phyloP scores from a whole-genome alignment of 768 basidiomycete genomes.

The Pleurotus eryngii region DNA sequence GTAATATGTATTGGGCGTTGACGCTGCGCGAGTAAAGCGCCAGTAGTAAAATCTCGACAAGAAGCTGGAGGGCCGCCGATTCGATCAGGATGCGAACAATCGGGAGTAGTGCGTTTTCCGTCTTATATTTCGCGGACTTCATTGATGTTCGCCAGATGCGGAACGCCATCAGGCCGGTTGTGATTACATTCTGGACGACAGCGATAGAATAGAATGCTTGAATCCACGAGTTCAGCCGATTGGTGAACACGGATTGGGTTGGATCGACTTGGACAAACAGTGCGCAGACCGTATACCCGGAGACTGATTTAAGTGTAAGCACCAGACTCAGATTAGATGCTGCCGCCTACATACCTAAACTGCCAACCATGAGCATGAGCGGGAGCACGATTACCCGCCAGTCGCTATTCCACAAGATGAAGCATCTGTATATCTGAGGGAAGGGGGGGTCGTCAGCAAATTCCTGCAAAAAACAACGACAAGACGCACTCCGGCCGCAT shows the following conservation, averaged over 20 bases:
- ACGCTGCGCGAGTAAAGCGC: constrained; percentile 12
- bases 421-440: constrained; percentile 19
- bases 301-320: constrained; percentile 8
- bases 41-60: constrained; percentile 16
- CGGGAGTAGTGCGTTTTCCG: constrained; percentile 8
- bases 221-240: constrained; percentile 15
- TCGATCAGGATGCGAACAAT: constrained; percentile 16
- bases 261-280: constrained; percentile 11
- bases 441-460: not conserved
- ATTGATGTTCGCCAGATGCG: constrained; percentile 14
- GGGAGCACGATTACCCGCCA: constrained; percentile 13
- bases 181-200: constrained; percentile 16
- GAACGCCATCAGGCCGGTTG: constrained; percentile 18
- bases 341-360: constrained; percentile 9
- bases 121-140: constrained; percentile 9
- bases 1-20: constrained; percentile 17
- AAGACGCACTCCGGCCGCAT: constrained; percentile 7
- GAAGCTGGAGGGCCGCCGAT: constrained; percentile 16
- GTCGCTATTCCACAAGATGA: constrained; percentile 16
- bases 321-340: not conserved
- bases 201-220: constrained; percentile 16
- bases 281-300: constrained; percentile 14
- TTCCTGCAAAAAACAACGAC: not conserved
- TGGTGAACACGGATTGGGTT: constrained; percentile 11
- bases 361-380: constrained; percentile 11